Base-by-base conservation (phyloP, 1,284 basidiomycete species). In the Coniferiporia sulphurascens region DNA sequence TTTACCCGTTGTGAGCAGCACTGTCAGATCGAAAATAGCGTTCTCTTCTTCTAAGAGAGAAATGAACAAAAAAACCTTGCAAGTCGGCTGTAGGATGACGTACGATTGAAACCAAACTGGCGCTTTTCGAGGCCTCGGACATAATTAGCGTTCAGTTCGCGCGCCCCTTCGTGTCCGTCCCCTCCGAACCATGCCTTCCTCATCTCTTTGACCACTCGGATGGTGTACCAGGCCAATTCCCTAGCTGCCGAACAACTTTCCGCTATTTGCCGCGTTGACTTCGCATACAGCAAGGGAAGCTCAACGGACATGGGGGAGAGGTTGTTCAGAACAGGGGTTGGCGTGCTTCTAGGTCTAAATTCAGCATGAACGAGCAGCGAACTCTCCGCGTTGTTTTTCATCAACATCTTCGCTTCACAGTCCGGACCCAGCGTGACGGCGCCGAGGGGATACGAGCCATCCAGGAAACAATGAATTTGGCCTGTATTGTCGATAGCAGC, bases 381-480 rank as follows among this genome's bases (percentile, higher is more conserved):
- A 55, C 58, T 59, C 48, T 55, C 54, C 55, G 70, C 69, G 43
- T 76, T 75, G 62, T 80, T 72, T 67, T 84, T 86, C 70, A 77
- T 75, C 43, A 87, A 65, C 3, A 79, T 79, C n/a, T 68, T 63
- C 45, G 79, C 73, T 44, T 72, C 67, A 27, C 72, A 70, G 38
- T 71, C 69, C 54, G 64, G 64, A 44, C 74, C 77, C 43, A 82
- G 63, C 44, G 65, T 68, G 46, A 88, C 70, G 38, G 79, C 75
- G 41, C 93, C 93, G 36, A 95, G 77, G 49, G 87, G 82, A 72
- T 89, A 93, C 61, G 83, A 83, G 22, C 93, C 93, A 67, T 95
- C 91, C 52, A 94, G 74, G 70, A 84, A 91, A 64, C 74, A 79
- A 67, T 85, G 79, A 51, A 89, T 68, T 61, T 70, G 69, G 5